Evolutionary conservation across 345 rosid genomes (phyloP), one percentile per base, ranked within the genome.

Genomic region (Turritis glabra): DNA sequence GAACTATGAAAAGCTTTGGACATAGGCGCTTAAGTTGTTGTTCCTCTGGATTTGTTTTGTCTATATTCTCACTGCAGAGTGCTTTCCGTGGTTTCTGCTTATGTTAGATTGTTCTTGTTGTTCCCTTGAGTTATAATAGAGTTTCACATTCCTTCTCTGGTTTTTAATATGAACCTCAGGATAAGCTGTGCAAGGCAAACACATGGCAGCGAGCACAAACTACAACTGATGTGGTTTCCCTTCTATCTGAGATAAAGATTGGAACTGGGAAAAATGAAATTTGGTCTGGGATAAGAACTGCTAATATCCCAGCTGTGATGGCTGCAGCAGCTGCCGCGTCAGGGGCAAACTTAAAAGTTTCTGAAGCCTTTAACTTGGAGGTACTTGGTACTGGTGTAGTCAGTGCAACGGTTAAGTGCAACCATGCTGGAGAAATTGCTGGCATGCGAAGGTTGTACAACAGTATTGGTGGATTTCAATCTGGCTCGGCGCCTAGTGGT

Each of bases 321-420:
- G 94, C 92, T 64, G 98, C 99, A 27, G 99, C 99, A 64, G 99
- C 96, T 58, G 98, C 99, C 66, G 99, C 99, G 3, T 92, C 98
- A 47, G 98, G 99, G 55, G 98, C 93, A 71, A 89, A 87, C 85
- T 74, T 96, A 81, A 89, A 90, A 80, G 81, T 86, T 74, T 85
- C 91, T 8, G 99, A 88, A 73, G 87, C 89, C 54, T 88, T 92
- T 80, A 95, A 92, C 76, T 90, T 96, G 71, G 99, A 96, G 87
- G 99, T 96, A 25, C 98, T 96, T 46, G 88, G 91, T 72, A 92
- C 98, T 73, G 91, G 96, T 71, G 84, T 92, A 37, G 98, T 90
- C 63, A 92, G 97, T 83, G 99, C 99, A 78, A 95, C 99, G 19
- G 94, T 83, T 21, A 92, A 96, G 82, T 88, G 94, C 79, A 96